phyloP scores from a whole-genome alignment of 225 moss, liverwort and hornwort genomes.

The Marchantia polymorpha region DNA sequence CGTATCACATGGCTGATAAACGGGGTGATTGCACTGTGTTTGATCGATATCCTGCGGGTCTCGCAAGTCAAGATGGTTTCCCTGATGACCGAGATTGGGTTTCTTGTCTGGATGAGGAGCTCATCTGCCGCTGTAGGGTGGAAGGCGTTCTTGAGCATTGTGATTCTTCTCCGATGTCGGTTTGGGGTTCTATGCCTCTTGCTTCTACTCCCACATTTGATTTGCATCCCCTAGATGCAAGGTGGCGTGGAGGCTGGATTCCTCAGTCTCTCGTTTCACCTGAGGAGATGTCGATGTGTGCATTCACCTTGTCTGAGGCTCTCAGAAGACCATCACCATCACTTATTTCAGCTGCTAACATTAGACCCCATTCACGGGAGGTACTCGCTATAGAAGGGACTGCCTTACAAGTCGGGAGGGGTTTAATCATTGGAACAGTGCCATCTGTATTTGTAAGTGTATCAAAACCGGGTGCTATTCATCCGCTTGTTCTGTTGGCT shows the following conservation, averaged over 20 bases:
- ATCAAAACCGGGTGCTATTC: neutral
- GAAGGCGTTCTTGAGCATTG: neutral
- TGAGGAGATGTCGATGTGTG: neutral
- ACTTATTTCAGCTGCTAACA: neutral
- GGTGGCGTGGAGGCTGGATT: neutral
- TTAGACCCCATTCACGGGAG: neutral
- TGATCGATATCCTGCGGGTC: no score
- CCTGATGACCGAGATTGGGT: no score
- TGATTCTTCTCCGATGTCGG: neutral
- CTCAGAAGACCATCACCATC: neutral
- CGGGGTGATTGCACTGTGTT: neutral
- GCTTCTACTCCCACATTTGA: no score
- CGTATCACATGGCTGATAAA: neutral
- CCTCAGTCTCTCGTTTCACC: constrained; percentile 15
- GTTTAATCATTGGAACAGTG: neutral
- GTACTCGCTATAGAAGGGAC: neutral
- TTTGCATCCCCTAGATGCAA: neutral
- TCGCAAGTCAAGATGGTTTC: no score
- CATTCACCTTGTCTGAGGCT: neutral
- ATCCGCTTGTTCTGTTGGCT: neutral
- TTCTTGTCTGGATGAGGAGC: neutral
- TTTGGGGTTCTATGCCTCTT: neutral
- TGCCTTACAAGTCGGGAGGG: neutral
- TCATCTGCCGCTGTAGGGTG: neutral
- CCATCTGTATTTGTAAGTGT: constrained; percentile 22